Evolutionary conservation across 2,329 filamentous ascomycete species (phyloP), one percentile per base, ranked within the genome.

Genomic region (Domatiomyces catenatus): DNA sequence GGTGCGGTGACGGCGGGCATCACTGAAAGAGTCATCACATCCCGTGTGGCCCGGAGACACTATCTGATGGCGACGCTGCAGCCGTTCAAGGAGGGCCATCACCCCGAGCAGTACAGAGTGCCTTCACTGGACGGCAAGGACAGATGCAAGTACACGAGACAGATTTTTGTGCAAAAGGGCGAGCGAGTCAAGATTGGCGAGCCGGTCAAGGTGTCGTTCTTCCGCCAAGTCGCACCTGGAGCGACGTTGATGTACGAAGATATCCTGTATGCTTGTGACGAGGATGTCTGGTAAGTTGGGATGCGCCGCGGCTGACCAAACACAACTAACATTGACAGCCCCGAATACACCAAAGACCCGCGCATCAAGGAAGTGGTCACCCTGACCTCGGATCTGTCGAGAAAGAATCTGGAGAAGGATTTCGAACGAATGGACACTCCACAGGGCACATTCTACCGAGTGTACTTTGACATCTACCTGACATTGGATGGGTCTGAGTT

Each of bases 351-450:
- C 59, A 98, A 96, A 68, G 92, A 98, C 79, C 90, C 92, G 60
- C 86, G 92, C 94, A 96, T 96, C 78, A 96, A 96, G 77, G 92
- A 96, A 70, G 88, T 96, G 51, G 92, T 96, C 57, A 98, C 92
- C 1, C 81, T 98, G 48, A 96, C 92, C 1, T 96, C 90, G 1
- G 92, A 98, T 66, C 76, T 98, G 51, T 95, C 89, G 47, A 84
- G 90, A 61, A 98, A 96, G 76, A 96, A 96, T 66, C 81, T 98
- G 10, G 92, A 98, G 69, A 96, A 95, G 71, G 92, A 98, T 67
- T 98, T 98, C 63, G 92, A 98, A 71, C 82, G 92, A 64, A 96
- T 96, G 92, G 92, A 96, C 66, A 96, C 92, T 1, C 89, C 92
- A 5, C 90, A 98, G 67, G 92, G 92, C 55, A 93, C 86, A 2